A percentile compares a stretch with the other conserved stretches of the same genome.
phyloP scores from a whole-genome alignment of 768 basidiomycete genomes.

The Leccinum subgranulosum region DNA sequence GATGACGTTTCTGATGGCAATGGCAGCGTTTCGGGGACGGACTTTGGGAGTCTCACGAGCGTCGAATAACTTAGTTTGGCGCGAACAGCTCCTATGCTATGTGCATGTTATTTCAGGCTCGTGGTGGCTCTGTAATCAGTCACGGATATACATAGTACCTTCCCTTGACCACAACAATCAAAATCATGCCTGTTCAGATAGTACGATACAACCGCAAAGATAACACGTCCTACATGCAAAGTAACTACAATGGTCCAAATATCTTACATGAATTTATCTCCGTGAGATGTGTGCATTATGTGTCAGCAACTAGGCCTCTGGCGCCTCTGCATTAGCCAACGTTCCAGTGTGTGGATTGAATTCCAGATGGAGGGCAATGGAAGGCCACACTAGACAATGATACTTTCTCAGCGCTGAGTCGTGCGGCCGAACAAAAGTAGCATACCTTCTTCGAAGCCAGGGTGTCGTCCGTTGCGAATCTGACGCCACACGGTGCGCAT shows the following conservation, averaged over 20 bases:
- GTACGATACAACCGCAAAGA: neutral
- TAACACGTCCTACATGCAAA: slow-evolving; percentile 4
- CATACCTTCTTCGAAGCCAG: slow-evolving; percentile 84
- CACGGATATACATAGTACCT: slow-evolving; percentile 1
- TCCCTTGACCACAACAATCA: neutral
- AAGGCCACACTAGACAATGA: slow-evolving; percentile 60
- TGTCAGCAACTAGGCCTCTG: slow-evolving; percentile 12
- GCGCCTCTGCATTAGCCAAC: slow-evolving; percentile 18
- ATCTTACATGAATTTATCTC: slow-evolving; percentile 3
- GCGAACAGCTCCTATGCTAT: neutral
- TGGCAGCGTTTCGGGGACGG: slow-evolving; percentile 39
- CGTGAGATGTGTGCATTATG: slow-evolving; percentile 2
- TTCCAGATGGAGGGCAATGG: slow-evolving; percentile 60
- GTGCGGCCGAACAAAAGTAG: neutral
- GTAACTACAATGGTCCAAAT: slow-evolving; percentile 7
- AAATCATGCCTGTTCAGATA: neutral
- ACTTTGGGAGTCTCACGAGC: slow-evolving; percentile 50
- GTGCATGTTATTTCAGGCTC: slow-evolving; percentile 1
- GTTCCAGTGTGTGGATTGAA: slow-evolving; percentile 44
- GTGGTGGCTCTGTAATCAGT: neutral
- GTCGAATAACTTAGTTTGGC: slow-evolving; percentile 35
- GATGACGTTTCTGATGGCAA: slow-evolving; percentile 37
- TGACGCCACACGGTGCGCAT: slow-evolving; percentile 86
- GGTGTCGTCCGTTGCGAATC: slow-evolving; percentile 78
- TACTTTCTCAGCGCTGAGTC: slow-evolving; percentile 6